phyloP scores from a whole-genome alignment of 2,329 filamentous ascomycete species.

The Colletotrichum horii region DNA sequence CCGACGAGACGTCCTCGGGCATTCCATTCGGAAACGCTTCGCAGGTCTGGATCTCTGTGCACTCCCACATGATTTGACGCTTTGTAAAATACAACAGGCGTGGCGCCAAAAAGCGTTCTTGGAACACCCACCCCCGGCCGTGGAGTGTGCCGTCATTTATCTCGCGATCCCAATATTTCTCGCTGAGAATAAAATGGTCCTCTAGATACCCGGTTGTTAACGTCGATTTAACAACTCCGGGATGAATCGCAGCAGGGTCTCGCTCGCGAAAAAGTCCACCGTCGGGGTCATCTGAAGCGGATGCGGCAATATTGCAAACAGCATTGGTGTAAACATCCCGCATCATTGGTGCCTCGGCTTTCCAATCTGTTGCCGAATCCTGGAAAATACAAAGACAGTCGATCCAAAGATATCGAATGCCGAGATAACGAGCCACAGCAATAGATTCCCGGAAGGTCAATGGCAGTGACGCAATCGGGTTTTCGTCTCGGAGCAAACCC shows the following conservation, averaged over 20 bases:
- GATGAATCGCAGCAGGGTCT: not conserved
- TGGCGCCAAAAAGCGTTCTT: not conserved
- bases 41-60: not conserved
- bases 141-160: no score
- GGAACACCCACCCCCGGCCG: not conserved
- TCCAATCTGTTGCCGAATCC: slow-evolving; percentile 22
- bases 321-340: slow-evolving; percentile 18
- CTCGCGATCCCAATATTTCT: no score
- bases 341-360: slow-evolving; percentile 19
- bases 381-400: slow-evolving; percentile 25
- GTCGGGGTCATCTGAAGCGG: not conserved
- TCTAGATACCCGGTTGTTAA: not conserved
- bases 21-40: not conserved
- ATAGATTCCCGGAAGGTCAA: slow-evolving; percentile 22
- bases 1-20: no score
- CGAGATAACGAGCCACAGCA: slow-evolving; percentile 17
- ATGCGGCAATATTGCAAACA: slow-evolving; percentile 14
- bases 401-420: slow-evolving; percentile 24
- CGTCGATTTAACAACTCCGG: not conserved
- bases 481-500: no score
- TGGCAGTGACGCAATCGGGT: not conserved
- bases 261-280: slow-evolving; percentile 12
- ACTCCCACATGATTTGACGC: not conserved
- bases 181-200: no score
- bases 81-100: not conserved